These are phyloP conservation scores for Lipomyces lipofer DNA, from an alignment of 805 yeast genomes.

Conservation along the genomic window DNA sequence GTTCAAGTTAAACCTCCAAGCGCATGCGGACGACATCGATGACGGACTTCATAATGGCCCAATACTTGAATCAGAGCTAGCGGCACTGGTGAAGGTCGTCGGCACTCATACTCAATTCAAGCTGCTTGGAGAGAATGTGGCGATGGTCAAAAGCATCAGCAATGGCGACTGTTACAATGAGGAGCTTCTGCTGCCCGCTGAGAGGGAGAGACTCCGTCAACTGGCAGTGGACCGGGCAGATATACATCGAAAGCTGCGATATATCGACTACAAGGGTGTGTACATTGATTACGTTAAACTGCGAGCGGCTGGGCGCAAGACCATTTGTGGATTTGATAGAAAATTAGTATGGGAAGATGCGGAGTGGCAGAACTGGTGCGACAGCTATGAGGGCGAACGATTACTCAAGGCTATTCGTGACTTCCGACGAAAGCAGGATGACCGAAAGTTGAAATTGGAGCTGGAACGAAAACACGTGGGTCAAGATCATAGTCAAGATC, in stretches of 20 bases:
- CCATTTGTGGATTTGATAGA: slow-evolving; percentile 36
- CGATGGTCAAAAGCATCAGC: neutral
- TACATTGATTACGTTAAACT: slow-evolving; percentile 26
- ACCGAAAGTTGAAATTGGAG: neutral
- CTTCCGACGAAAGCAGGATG: slow-evolving; percentile 10
- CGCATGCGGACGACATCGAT: neutral
- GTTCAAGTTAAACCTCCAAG: slow-evolving; percentile 27
- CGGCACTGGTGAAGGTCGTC: slow-evolving; percentile 8
- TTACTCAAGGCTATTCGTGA: slow-evolving; percentile 12
- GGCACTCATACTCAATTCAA: slow-evolving; percentile 7
- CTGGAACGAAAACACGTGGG: neutral
- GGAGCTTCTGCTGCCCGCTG: slow-evolving; percentile 1
- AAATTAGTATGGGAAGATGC: slow-evolving; percentile 34
- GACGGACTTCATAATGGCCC: slow-evolving; percentile 12
- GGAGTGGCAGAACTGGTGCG: slow-evolving; percentile 30
- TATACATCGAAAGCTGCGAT: slow-evolving; percentile 20
- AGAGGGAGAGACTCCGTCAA: neutral
- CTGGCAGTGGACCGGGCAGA: slow-evolving; percentile 5
- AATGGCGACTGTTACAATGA: too few species aligned
- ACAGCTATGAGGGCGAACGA: slow-evolving; percentile 15
- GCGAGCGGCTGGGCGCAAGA: slow-evolving; percentile 34
- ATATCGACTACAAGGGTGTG: slow-evolving; percentile 28
- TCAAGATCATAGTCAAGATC: neutral
- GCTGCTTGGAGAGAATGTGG: slow-evolving; percentile 12
- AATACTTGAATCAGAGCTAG: slow-evolving; percentile 5